Percentiles rank a stretch among this genome's conserved stretches.
Conservation (phyloP, 768 basidiomycete genomes). For the Lactarius deliciosus region DNA sequence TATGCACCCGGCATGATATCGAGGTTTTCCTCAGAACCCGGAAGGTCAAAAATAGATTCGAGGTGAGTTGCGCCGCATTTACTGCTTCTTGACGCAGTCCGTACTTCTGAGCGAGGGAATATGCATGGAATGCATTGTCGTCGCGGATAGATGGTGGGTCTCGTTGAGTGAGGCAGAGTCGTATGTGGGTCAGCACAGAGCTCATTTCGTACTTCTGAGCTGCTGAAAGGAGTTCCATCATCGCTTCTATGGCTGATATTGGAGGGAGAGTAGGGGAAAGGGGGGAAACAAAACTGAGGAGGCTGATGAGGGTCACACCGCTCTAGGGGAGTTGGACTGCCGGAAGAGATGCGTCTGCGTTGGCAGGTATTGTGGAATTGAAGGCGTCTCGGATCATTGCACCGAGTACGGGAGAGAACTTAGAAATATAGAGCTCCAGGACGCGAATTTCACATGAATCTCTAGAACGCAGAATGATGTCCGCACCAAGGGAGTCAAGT, state of each 20-base stretch:
- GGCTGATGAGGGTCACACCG: neutral
- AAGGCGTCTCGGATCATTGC: constrained; percentile 26
- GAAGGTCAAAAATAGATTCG: neutral
- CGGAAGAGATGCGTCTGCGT: neutral
- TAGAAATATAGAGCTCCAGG: constrained; percentile 43
- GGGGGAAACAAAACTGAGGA: constrained; percentile 11
- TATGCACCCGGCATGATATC: constrained; percentile 1
- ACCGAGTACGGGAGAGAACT: constrained; percentile 43
- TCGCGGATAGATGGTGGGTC: neutral
- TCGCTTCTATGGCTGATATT: neutral
- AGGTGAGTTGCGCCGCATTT: constrained; percentile 3
- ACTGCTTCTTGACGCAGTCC: constrained; percentile 5
- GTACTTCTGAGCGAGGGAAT: constrained; percentile 12
- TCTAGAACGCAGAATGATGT: constrained; percentile 43
- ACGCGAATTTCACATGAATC: constrained; percentile 46
- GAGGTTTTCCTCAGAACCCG: neutral
- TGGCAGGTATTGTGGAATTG: neutral
- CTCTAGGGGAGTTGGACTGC: neutral
- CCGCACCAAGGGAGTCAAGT: constrained; percentile 43
- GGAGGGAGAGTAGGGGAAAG: neutral
- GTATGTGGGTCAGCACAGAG: constrained; percentile 4
- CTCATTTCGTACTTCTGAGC: constrained; percentile 17
- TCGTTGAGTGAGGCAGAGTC: neutral
- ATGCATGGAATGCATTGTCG: neutral
- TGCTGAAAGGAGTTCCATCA: constrained; percentile 16